These are phyloP conservation scores for Ophiostoma himal-ulmi DNA, from an alignment of 2,329 filamentous ascomycete species.

Conservation along the genomic window DNA sequence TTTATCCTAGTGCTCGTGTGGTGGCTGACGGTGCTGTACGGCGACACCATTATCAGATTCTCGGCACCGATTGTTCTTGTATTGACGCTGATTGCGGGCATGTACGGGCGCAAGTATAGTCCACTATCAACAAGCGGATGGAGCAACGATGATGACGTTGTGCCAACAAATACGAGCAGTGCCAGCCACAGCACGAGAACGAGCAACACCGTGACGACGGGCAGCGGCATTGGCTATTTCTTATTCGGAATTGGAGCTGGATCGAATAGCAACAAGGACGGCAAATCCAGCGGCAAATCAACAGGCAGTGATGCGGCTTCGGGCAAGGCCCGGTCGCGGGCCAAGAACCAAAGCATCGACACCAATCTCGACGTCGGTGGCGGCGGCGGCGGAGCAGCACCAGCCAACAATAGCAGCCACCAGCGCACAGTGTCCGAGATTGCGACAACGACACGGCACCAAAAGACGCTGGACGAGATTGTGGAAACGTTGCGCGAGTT, in stretches of 20 bases:
- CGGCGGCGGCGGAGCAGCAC: conserved; percentile 27
- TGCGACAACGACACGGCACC: conserved; percentile 62
- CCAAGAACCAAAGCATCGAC: conserved; percentile 32
- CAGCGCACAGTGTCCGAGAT: conserved; percentile 44
- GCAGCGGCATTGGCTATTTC: conserved; percentile 26
- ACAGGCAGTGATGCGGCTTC: conserved; percentile 21
- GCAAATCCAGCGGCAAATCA: conserved; percentile 35
- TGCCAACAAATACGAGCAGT: conserved; percentile 25
- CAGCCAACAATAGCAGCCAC: conserved; percentile 33
- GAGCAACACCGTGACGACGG: conserved; percentile 12
- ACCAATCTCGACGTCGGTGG: conserved; percentile 23
- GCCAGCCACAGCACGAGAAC: conserved; percentile 57
- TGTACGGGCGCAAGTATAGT: conserved; percentile 88
- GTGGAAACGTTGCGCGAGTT: conserved; percentile 88
- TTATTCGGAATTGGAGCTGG: conserved; percentile 75
- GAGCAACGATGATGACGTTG: conserved; percentile 44
- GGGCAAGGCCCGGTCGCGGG: conserved; percentile 23
- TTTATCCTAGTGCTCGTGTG: conserved; percentile 81
- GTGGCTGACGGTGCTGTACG: conserved; percentile 82
- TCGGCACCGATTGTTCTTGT: conserved; percentile 81
- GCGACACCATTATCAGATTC: conserved; percentile 72
- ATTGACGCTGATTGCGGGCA: conserved; percentile 72
- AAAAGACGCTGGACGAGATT: conserved; percentile 95
- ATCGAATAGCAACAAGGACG: conserved; percentile 36
- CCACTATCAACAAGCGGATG: conserved; percentile 81